Conservation (phyloP, 441 rosid species). For the Iberis amara region DNA sequence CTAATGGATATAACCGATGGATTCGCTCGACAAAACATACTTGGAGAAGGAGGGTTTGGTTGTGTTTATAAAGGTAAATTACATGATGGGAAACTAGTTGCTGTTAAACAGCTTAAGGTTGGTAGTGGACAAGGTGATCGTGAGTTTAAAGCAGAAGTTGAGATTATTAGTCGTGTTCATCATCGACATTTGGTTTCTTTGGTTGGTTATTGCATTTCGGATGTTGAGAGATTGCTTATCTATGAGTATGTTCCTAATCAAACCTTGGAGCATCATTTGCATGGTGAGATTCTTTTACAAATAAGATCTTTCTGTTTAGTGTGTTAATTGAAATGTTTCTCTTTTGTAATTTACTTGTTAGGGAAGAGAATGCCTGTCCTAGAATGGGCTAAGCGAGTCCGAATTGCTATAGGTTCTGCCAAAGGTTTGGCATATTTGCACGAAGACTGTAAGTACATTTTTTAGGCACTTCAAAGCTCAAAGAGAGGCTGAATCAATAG, state of each 20-base stretch:
- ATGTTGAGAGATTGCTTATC: conserved; percentile 54
- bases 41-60: conserved; percentile 87
- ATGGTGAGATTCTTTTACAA: conserved; percentile 35
- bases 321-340: neutral
- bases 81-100: conserved; percentile 49
- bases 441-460: conserved; percentile 67
- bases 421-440: conserved; percentile 88
- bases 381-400: conserved; percentile 70
- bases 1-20: conserved; percentile 68
- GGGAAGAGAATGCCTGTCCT: conserved; percentile 46
- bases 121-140: conserved; percentile 88
- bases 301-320: neutral
- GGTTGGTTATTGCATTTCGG: conserved; percentile 65
- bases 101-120: conserved; percentile 70
- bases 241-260: conserved; percentile 78
- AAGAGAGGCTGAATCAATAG: neutral
- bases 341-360: conserved; percentile 35
- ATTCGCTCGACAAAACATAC: conserved; percentile 47
- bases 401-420: conserved; percentile 74
- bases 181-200: conserved; percentile 77
- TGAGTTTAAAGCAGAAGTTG: conserved; percentile 81
- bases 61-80: conserved; percentile 55
- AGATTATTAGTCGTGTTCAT: conserved; percentile 80
- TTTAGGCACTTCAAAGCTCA: neutral
- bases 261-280: conserved; percentile 71